Base-by-base conservation (phyloP, 805 yeast genomes). In the Candida methanosorbosa region DNA sequence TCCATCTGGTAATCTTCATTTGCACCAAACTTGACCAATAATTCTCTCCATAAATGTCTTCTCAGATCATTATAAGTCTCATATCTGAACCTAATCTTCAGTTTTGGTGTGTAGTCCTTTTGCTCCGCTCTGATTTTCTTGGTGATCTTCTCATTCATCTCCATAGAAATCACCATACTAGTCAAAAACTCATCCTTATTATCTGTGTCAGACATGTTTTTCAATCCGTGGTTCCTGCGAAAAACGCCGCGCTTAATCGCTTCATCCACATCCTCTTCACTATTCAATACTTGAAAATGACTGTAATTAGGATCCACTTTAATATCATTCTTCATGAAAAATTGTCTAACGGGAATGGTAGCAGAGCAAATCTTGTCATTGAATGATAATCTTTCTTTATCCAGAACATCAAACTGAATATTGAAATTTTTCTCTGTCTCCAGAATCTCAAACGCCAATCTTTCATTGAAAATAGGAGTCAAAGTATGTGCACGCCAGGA, bases 291-390 rank as follows among this genome's bases (percentile, higher is more conserved):
- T 30, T 36, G 37, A 25, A 40, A 24, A 21, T 34, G 40, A 11
- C 29, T 18, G 5, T 29, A 18, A 9, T 16, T 6, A 16, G 26
- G 4, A 9, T 22, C 27, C 4, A 21, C 17, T 14, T 22, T 15
- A 17, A 30, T 23, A 23, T 22, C 16, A 24, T 13, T 23, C 9
- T 31, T 31, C 18, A 4, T 4, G 13, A 31, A 23, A 11, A 57
- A 35, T 18, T 38, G 76, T 7, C 56, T 43, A 31, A 86, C 61
- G 0, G 81, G 70, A 15, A 86, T 52, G 4, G 73, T 59, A 5
- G 75, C 75, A 17, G 64, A 63, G 7, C 94, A 95, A 11, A 92
- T 85, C 29, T 76, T 70, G 48, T 90, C 96, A 54, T 92, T 86
- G 42, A 70, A 78, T 1, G 96, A 78, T 39, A 88, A 69, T 23